Conservation (phyloP, 1,284 basidiomycete species). For the Fomitopsis pinicola region DNA sequence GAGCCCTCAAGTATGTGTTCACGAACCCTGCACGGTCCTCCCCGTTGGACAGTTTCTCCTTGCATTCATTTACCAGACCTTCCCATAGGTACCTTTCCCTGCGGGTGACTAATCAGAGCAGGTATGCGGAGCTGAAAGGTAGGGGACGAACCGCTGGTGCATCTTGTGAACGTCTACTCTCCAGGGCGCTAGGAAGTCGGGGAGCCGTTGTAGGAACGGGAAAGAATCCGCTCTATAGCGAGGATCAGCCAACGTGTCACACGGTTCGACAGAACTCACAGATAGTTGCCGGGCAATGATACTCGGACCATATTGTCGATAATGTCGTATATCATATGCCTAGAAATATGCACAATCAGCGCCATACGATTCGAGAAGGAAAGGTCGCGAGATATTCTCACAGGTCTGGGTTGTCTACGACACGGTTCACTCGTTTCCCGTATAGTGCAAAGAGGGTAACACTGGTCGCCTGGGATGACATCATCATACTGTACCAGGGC, state of each 20-base stretch:
- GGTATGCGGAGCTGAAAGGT: background rate
- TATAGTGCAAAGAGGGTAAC: conserved; percentile 2
- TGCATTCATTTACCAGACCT: conserved; percentile 14
- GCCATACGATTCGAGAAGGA: background rate
- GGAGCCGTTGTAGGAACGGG: conserved; percentile 18
- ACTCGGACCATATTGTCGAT: conserved; percentile 5
- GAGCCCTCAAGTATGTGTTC: conserved; percentile 18
- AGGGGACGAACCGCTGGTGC: conserved; percentile 23
- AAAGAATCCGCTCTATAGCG: conserved; percentile 23
- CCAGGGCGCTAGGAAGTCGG: conserved; percentile 5
- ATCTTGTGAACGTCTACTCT: conserved; percentile 12
- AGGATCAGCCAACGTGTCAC: background rate
- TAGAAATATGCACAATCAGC: background rate
- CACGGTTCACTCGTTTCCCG: conserved; percentile 4
- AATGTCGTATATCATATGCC: conserved; percentile 7
- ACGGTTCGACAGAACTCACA: background rate
- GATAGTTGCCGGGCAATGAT: conserved; percentile 5
- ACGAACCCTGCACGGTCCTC: conserved; percentile 1
- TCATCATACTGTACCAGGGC: no score
- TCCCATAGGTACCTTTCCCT: conserved; percentile 26
- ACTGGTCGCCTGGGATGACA: conserved; percentile 1
- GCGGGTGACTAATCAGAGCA: no score
- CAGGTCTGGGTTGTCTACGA: conserved; percentile 3
- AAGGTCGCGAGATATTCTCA: background rate
- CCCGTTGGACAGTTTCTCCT: background rate